Evolutionary conservation across 495 filamentous ascomycete genomes (phyloP), one percentile per base, ranked within the genome.

Genomic region (Clohesyomyces aquaticus): DNA sequence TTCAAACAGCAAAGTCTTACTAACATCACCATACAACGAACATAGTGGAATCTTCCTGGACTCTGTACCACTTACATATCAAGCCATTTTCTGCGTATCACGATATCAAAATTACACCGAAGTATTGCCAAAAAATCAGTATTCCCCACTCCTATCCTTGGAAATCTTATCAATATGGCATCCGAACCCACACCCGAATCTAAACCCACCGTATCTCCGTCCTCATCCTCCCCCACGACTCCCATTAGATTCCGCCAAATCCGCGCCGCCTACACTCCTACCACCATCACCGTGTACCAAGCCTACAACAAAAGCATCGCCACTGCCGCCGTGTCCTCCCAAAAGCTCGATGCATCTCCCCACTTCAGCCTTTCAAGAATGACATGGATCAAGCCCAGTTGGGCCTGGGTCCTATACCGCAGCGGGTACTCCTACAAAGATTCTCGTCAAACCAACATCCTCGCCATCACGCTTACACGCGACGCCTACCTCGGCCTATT

Each of bases 301-400:
- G 85, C 85, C 38, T 88, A 87, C 72, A 74, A 73, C 26, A 46
- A 69, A 45, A 28, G 68, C 50, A 87, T 88, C 68, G 83, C 86
- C 3, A 47, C 69, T 4, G 73, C 83, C 10, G 86, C 83, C 14
- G 75, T 88, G 9, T 12, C 68, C 18, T 49, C 71, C 2, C 83
- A 87, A 64, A 77, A 73, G 1, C 79, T 88, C 54, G 62, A 75
- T 47, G 79, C 81, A 22, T 83, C 80, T 1, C 76, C 82, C 0
- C 67, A 75, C 9, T 88, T 87, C 75, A 67, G 56, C n/a, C 70
- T 75, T 28, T 70, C 65, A 0, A 77, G 85, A 38, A 88, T 87
- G 85, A 88, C 85, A 11, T 88, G 85, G 85, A 83, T 88, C 58
- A 88, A 87, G 66, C 85, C 85, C 4, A 80, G 76, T 47, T 88